Evolutionary conservation across 2,329 filamentous ascomycete genomes (phyloP).

Genomic region (Hypoxylon sp.): DNA sequence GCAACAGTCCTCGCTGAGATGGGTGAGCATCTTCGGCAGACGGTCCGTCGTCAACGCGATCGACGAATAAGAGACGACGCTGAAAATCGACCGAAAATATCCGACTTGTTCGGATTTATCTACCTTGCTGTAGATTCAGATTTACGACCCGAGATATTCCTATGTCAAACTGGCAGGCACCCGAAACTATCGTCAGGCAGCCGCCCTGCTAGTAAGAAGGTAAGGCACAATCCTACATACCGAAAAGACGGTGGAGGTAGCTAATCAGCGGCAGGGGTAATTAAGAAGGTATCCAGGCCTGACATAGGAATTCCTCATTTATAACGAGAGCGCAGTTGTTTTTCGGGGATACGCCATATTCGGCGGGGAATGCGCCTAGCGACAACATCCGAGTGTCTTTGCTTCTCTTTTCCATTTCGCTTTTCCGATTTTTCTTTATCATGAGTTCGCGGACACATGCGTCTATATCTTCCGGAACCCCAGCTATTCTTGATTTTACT

Average conservation of each 20-base stretch:
- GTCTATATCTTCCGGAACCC: conserved; percentile 14
- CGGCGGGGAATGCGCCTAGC: conserved; percentile 1
- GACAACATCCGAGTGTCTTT: conserved; percentile 5
- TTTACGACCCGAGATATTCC: neutral
- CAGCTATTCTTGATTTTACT: conserved; percentile 1
- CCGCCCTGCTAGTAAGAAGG: neutral
- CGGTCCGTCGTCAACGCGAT: neutral
- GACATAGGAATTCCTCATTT: conserved; percentile 1
- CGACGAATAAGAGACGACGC: neutral
- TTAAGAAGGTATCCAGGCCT: conserved; percentile 10
- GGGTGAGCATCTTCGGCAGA: neutral
- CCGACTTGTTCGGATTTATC: neutral
- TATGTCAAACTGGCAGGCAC: neutral
- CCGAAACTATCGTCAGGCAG: neutral
- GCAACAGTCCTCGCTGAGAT: neutral
- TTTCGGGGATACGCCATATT: neutral
- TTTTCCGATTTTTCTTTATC: conserved; percentile 1
- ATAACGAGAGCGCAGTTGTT: neutral
- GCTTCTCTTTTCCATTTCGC: conserved; percentile 6
- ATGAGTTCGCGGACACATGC: conserved; percentile 7
- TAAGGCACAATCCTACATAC: neutral
- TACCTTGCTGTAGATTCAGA: neutral
- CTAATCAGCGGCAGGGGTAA: neutral
- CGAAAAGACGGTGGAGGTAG: neutral
- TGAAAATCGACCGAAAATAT: neutral